Conservation (phyloP, 305 asterid species). For the Rubia tinctorum region DNA sequence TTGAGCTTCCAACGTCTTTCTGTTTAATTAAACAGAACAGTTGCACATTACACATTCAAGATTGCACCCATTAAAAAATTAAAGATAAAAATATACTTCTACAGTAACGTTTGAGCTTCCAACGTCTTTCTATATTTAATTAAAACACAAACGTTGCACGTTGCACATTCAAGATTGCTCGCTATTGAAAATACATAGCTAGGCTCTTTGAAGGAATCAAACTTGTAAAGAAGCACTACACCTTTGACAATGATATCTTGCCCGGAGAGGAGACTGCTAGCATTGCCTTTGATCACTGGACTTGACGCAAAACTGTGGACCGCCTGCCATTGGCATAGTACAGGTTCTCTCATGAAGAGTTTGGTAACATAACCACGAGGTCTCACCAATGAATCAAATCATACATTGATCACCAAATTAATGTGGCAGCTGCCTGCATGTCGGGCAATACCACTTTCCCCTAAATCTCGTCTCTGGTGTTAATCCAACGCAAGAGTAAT, state of each 20-base stretch:
- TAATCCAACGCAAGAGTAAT: conserved; percentile 91
- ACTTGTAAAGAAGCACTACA: not conserved
- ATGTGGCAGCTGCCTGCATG: conserved; percentile 57
- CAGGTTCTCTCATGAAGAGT: not conserved
- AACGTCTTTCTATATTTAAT: no score
- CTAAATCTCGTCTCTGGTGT: conserved; percentile 93
- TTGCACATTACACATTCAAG: no score
- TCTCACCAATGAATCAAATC: not conserved
- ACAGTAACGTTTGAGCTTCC: no score
- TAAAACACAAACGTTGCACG: no score
- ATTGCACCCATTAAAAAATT: no score
- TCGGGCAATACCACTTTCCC: conserved; percentile 98
- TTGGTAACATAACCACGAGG: not conserved
- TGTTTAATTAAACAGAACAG: no score
- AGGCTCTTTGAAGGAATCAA: not conserved
- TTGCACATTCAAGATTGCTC: not conserved
- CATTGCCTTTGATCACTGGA: not conserved
- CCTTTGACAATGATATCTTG: not conserved
- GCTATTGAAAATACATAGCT: not conserved
- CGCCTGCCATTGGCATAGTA: not conserved
- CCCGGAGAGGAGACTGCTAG: not conserved
- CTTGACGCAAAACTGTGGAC: not conserved
- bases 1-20: no score
- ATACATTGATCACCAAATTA: not conserved
- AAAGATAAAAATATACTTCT: no score